A percentile compares a stretch with the other conserved stretches of the same genome.
These are phyloP conservation scores for Phyllosticta paracitricarpa DNA, from an alignment of 2,329 filamentous ascomycete genomes.

Conservation along the genomic window DNA sequence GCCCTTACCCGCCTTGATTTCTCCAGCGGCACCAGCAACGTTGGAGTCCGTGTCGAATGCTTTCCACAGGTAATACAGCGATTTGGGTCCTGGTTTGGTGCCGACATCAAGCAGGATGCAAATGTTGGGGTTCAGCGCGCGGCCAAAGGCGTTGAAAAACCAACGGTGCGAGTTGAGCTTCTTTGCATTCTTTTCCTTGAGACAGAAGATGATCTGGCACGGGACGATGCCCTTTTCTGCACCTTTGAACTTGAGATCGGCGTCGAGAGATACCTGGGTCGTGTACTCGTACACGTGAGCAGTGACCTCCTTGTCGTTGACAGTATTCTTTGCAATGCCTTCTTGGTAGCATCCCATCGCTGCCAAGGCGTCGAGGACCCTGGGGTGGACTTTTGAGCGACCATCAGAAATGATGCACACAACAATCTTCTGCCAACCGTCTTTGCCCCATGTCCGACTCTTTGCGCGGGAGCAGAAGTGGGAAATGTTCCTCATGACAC, in stretches of 20 bases:
- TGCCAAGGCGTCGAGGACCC: constrained; percentile 86
- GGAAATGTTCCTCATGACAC: constrained; percentile 94
- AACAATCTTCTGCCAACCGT: constrained; percentile 98
- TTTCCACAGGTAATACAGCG: constrained; percentile 98
- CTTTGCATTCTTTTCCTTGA: constrained; percentile 96
- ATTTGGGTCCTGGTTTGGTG: constrained; percentile 77
- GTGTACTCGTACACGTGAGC: constrained; percentile 99
- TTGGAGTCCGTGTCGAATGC: constrained; percentile 97
- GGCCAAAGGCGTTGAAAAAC: constrained; percentile 98
- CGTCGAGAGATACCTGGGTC: constrained; percentile 90
- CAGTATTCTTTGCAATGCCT: constrained; percentile 95
- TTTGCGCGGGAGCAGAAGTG: constrained; percentile 91
- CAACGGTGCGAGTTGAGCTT: constrained; percentile 98
- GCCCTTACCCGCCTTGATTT: constrained; percentile 96
- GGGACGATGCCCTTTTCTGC: constrained; percentile 98
- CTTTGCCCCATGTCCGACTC: constrained; percentile 91
- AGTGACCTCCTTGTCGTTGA: constrained; percentile 91
- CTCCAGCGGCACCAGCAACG: constrained; percentile 90
- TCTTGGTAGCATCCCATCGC: constrained; percentile 98
- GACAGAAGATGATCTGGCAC: constrained; percentile 94
- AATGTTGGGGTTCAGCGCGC: constrained; percentile 85
- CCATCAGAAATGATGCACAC: constrained; percentile 95
- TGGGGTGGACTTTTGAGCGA: constrained; percentile 82
- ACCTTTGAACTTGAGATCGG: constrained; percentile 96
- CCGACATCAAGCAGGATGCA: constrained; percentile 96